Conservation (phyloP, 2,329 filamentous ascomycete genomes). For the Aspergillus pseudonomiae region DNA sequence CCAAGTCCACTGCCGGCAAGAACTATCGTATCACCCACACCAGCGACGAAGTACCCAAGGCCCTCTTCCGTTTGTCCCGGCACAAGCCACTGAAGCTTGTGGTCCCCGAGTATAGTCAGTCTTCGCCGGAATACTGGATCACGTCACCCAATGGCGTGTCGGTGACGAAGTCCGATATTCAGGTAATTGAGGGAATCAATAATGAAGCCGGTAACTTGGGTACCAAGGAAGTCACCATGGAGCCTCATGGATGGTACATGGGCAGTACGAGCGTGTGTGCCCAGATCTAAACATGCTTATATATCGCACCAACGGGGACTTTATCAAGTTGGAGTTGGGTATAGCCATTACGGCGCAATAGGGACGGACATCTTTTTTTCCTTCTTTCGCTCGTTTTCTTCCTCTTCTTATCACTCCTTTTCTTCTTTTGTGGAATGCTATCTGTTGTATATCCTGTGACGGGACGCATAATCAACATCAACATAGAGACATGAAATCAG, state of each 20-base stretch:
- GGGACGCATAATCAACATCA: neutral
- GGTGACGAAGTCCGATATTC: constrained; percentile 33
- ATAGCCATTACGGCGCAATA: neutral
- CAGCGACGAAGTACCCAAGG: constrained; percentile 5
- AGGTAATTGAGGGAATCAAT: constrained; percentile 22
- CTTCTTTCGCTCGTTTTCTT: neutral
- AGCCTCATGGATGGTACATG: constrained; percentile 13
- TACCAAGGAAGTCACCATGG: neutral
- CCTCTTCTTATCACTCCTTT: too few relatives aligned
- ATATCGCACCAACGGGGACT: neutral
- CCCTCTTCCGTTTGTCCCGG: neutral
- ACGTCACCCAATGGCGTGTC: constrained; percentile 1
- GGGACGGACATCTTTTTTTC: neutral
- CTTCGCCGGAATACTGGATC: constrained; percentile 18
- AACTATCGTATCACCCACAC: constrained; percentile 7
- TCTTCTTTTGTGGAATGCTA: neutral
- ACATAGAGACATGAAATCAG: neutral
- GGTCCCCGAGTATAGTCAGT: constrained; percentile 14
- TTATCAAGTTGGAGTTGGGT: neutral
- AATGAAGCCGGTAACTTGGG: constrained; percentile 15
- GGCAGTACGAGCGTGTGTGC: constrained; percentile 7
- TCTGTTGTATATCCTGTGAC: neutral
- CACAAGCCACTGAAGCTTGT: neutral
- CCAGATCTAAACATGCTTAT: neutral
- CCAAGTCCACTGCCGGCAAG: neutral